These are phyloP conservation scores for Ophiosphaerella korrae DNA, from an alignment of 2,329 filamentous ascomycete genomes.

Conservation along the genomic window DNA sequence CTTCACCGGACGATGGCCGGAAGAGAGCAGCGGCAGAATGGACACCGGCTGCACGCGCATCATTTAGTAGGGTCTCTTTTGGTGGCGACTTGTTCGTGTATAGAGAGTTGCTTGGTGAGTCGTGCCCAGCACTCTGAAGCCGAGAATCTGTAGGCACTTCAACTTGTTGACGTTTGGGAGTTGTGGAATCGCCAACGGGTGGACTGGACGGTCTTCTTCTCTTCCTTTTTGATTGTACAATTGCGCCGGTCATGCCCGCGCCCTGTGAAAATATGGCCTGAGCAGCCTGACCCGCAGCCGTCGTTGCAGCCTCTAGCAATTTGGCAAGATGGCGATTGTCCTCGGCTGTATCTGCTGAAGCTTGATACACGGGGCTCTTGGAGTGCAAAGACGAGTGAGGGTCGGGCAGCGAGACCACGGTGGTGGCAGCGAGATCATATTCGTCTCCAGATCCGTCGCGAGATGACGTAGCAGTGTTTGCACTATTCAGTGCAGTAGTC, in stretches of 20 bases:
- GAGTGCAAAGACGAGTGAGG: conserved; percentile 20
- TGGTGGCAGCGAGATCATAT: conserved; percentile 25
- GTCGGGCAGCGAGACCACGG: conserved; percentile 15
- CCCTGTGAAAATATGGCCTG: conserved; percentile 19
- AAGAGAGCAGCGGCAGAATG: conserved; percentile 60
- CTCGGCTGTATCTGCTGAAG: conserved; percentile 24
- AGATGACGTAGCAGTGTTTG: conserved; percentile 26
- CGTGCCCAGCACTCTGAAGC: conserved; percentile 7
- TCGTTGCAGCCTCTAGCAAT: conserved; percentile 44
- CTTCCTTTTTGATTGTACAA: conserved; percentile 26
- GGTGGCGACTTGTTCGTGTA: conserved; percentile 17
- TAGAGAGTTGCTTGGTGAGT: conserved; percentile 3
- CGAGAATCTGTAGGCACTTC: conserved; percentile 23
- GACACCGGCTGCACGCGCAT: conserved; percentile 56
- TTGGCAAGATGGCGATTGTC: conserved; percentile 42
- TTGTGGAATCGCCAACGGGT: conserved; percentile 4
- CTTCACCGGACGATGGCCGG: conserved; percentile 46
- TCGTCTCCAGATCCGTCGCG: conserved; percentile 24
- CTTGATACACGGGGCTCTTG: conserved; percentile 19
- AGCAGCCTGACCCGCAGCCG: conserved; percentile 36
- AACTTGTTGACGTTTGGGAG: conserved; percentile 28
- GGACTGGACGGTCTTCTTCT: conserved; percentile 29
- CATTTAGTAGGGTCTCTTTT: conserved; percentile 31
- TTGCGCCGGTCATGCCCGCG: not conserved
- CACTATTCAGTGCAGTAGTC: conserved; percentile 22